Evolutionary conservation across 768 basidiomycete species (phyloP), one percentile per base, ranked within the genome.

Genomic region (Tricholoma sp.): DNA sequence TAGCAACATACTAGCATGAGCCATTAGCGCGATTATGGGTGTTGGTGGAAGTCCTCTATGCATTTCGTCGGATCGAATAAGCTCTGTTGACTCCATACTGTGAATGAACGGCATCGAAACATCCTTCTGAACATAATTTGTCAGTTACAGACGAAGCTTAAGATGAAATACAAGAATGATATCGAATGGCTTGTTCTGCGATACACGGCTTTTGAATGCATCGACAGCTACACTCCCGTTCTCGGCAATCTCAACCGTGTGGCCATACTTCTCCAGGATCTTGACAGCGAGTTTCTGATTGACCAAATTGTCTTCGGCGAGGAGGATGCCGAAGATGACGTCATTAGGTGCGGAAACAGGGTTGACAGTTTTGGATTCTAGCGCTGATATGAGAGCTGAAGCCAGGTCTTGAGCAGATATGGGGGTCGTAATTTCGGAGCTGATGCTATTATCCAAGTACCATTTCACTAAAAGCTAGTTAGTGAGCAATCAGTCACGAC

Each of bases 201-300:
- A 75, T 4, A 88, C 80, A 45, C 93, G 76, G 56, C 82, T 80
- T 73, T 92, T 94, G 77, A 93, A 94, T 37, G 88, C 88, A 68
- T 98, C 94, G 33, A 98, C 85, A 0, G 96, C 96, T 55, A 97
- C 75, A 60, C 88, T 88, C 8, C 96, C 96, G 67, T 99, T 98
- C 78, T 98, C 96, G n/a, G 94, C 97, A 56, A 98, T 94, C 76
- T 97, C 93, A 91, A n/a, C n/a, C n/a, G n/a, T n/a, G n/a, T n/a
- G n/a, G n/a, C n/a, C n/a, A n/a, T n/a, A n/a, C n/a, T n/a, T 94
- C 73, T 98, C 96, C 13, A 99, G 75, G 57, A 98, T 91, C 78
- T 96, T 97, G 59, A 96, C 89, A 0, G 97, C 96, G 7, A 98
- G 75, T 70, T 96, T 96, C 77, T 95, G 93, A 70, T 95, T 95